Conservation (phyloP, 441 rosid species). For the Jatropha multifida region DNA sequence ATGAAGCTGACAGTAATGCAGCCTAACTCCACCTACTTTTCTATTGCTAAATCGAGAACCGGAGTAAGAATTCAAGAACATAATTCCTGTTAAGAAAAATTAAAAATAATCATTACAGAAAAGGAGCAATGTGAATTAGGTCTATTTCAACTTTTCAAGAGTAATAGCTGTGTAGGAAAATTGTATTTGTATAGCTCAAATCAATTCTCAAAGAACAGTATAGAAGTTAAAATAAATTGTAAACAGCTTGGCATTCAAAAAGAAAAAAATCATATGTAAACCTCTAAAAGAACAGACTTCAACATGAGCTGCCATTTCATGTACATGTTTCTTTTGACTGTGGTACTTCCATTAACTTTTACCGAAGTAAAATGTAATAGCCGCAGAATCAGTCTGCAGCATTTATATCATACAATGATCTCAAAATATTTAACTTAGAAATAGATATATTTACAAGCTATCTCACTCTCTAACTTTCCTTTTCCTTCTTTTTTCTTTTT, state of each 20-base stretch:
- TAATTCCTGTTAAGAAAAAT: not conserved
- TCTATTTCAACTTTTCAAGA: slow-evolving; percentile 14
- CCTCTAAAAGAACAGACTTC: slow-evolving; percentile 34
- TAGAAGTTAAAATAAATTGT: slow-evolving; percentile 24
- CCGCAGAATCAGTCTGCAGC: slow-evolving; percentile 40
- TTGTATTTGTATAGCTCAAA: slow-evolving; percentile 28
- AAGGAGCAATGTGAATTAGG: not conserved
- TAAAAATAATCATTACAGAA: not conserved
- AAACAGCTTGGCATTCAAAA: slow-evolving; percentile 4
- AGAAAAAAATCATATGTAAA: not conserved
- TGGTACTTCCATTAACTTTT: slow-evolving; percentile 25
- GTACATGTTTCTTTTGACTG: slow-evolving; percentile 19
- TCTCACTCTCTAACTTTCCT: slow-evolving; percentile 31
- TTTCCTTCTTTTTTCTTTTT: slow-evolving; percentile 9
- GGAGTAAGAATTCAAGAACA: not conserved
- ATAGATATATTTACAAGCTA: slow-evolving; percentile 49
- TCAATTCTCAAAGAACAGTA: slow-evolving; percentile 34
- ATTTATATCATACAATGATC: slow-evolving; percentile 8
- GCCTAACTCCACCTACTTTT: not conserved
- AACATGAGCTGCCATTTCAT: slow-evolving; percentile 25
- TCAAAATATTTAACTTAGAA: slow-evolving; percentile 15
- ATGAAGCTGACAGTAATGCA: not conserved
- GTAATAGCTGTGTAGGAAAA: slow-evolving; percentile 22
- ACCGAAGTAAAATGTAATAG: slow-evolving; percentile 22
- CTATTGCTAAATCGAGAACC: not conserved